Evolutionary conservation across 129 eudicot species (phyloP).

Genomic region (Flaveria sonorensis): DNA sequence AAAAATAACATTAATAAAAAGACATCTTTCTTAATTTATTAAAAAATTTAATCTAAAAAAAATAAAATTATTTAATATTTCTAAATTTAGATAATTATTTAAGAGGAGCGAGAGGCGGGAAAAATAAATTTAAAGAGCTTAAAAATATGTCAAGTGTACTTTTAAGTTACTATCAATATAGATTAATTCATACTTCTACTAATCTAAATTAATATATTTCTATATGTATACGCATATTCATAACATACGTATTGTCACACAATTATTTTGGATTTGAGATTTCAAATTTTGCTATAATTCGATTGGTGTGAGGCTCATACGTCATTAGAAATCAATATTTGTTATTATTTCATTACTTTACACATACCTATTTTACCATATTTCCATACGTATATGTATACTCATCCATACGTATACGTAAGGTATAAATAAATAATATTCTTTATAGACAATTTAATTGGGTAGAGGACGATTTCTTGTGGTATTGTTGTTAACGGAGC

Average conservation of each 20-base stretch:
- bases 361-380: neutral
- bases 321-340: neutral
- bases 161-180: too few relatives aligned
- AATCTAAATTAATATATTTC: constrained; percentile 1
- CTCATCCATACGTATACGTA: constrained; percentile 28
- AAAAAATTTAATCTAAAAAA: too few relatives aligned
- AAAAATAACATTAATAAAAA: too few relatives aligned
- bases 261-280: neutral
- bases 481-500: constrained; percentile 26
- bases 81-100: too few relatives aligned
- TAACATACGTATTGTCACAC: neutral
- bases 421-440: constrained; percentile 14
- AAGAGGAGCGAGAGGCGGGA: too few relatives aligned
- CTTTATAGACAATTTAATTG: constrained; percentile 4
- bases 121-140: too few relatives aligned
- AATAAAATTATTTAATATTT: too few relatives aligned
- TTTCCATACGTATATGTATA: constrained; percentile 19
- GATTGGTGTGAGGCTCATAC: neutral
- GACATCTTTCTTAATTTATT: too few relatives aligned
- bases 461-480: constrained; percentile 35
- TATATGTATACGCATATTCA: constrained; percentile 16
- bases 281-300: neutral
- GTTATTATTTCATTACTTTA: constrained; percentile 12
- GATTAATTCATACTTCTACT: constrained; percentile 11
- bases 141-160: too few relatives aligned